Evolutionary conservation across 805 yeast species (phyloP).

Genomic region (Spathaspora girioi): DNA sequence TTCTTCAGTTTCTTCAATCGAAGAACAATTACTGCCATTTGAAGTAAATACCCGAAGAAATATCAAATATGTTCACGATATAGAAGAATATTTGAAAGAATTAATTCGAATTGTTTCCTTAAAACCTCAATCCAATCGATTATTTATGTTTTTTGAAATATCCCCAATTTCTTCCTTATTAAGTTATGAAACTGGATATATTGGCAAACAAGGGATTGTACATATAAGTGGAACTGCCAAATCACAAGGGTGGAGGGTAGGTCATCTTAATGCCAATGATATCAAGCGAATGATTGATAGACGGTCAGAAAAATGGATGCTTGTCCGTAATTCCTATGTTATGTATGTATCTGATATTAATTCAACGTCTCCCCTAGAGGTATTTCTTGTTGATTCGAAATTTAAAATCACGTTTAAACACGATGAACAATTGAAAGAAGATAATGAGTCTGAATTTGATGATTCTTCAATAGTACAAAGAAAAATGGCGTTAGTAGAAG

Average conservation of each 20-base stretch:
- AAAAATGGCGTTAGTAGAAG: slow-evolving; percentile 17
- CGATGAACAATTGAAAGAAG: slow-evolving; percentile 21
- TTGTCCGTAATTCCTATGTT: slow-evolving; percentile 79
- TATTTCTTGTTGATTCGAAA: slow-evolving; percentile 79
- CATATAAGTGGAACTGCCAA: slow-evolving; percentile 79
- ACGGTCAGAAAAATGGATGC: slow-evolving; percentile 89
- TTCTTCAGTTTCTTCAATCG: slow-evolving; percentile 19
- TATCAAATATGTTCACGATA: slow-evolving; percentile 38
- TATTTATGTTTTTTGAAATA: slow-evolving; percentile 84
- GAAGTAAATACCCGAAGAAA: slow-evolving; percentile 22
- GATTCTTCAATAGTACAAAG: slow-evolving; percentile 32
- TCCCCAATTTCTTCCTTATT: slow-evolving; percentile 84
- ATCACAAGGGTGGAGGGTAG: slow-evolving; percentile 94
- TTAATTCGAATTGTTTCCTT: slow-evolving; percentile 58
- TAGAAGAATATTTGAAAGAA: slow-evolving; percentile 67
- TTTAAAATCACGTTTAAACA: slow-evolving; percentile 56
- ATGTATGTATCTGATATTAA: slow-evolving; percentile 82
- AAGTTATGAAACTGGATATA: slow-evolving; percentile 74
- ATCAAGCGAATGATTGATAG: slow-evolving; percentile 84
- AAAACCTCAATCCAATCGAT: slow-evolving; percentile 75
- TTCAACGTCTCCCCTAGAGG: slow-evolving; percentile 87
- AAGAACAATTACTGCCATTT: slow-evolving; percentile 19
- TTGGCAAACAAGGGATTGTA: slow-evolving; percentile 87
- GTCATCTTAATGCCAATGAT: slow-evolving; percentile 78
- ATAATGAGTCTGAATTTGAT: slow-evolving; percentile 42